Conservation (phyloP, 306 rosid genomes). For the Gleditsia sinensis region DNA sequence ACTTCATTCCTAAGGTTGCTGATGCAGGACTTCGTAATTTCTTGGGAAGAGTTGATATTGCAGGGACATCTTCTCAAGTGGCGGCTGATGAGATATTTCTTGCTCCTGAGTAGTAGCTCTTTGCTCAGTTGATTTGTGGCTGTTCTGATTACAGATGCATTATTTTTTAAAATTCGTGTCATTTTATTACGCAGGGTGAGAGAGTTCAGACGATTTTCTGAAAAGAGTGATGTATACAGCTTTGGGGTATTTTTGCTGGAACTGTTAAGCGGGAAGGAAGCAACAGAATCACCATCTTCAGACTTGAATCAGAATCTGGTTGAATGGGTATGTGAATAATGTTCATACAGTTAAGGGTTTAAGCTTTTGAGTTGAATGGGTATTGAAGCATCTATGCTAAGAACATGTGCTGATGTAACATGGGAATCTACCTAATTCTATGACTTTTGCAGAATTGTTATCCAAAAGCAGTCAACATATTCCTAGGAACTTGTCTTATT, state of each 20-base stretch:
- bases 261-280: conserved; percentile 77
- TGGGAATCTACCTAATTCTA: background rate
- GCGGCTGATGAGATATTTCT: conserved; percentile 72
- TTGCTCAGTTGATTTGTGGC: conserved; percentile 22
- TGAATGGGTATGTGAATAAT: conserved; percentile 59
- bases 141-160: conserved; percentile 14
- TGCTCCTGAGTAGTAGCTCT: conserved; percentile 70
- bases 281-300: conserved; percentile 50
- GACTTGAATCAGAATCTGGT: conserved; percentile 61
- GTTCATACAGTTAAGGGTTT: no score
- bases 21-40: conserved; percentile 84
- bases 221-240: conserved; percentile 87
- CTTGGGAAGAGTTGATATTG: conserved; percentile 64
- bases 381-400: no score
- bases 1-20: conserved; percentile 84
- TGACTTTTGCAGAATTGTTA: background rate
- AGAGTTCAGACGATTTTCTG: conserved; percentile 86
- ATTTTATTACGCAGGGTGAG: conserved; percentile 63
- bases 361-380: no score
- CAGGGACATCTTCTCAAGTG: conserved; percentile 78
- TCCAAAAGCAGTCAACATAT: background rate
- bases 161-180: conserved; percentile 21
- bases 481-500: background rate
- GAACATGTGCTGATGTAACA: no score
- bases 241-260: conserved; percentile 86